Percentiles rank a stretch among this genome's conserved stretches.
Conservation (phyloP, 306 rosid species). For the Medicago arabica region DNA sequence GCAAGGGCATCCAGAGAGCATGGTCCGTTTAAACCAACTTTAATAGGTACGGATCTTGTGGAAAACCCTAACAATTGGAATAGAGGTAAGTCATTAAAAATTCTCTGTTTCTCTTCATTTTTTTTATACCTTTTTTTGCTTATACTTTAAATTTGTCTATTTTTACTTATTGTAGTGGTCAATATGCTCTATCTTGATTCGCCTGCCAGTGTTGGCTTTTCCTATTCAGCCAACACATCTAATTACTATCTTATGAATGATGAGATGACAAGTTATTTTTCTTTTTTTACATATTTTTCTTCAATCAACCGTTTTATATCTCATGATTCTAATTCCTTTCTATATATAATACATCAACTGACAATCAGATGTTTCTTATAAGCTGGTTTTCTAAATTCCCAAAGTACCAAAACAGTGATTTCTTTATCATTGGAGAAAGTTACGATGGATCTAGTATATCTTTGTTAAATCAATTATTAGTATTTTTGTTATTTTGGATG, state of each 20-base stretch:
- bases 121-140: background rate
- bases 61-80: background rate
- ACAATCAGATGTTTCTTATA: conserved; percentile 56
- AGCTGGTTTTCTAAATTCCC: conserved; percentile 57
- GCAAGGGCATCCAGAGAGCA: background rate
- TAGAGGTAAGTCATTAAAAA: background rate
- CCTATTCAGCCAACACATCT: background rate
- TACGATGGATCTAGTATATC: conserved; percentile 44
- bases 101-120: too few relatives aligned
- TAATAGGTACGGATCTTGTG: background rate
- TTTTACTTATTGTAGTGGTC: background rate
- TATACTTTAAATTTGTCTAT: background rate
- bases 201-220: background rate
- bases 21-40: background rate
- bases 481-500: background rate
- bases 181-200: background rate
- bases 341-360: conserved; percentile 43
- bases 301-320: background rate
- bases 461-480: too few relatives aligned
- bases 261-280: conserved; percentile 47
- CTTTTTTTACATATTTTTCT: background rate
- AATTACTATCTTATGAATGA: conserved; percentile 5
- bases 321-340: too few relatives aligned
- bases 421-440: conserved; percentile 68
- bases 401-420: conserved; percentile 48